Evolutionary conservation across 106 monocot genomes (phyloP).

Genomic region (Dendrobium nobile): DNA sequence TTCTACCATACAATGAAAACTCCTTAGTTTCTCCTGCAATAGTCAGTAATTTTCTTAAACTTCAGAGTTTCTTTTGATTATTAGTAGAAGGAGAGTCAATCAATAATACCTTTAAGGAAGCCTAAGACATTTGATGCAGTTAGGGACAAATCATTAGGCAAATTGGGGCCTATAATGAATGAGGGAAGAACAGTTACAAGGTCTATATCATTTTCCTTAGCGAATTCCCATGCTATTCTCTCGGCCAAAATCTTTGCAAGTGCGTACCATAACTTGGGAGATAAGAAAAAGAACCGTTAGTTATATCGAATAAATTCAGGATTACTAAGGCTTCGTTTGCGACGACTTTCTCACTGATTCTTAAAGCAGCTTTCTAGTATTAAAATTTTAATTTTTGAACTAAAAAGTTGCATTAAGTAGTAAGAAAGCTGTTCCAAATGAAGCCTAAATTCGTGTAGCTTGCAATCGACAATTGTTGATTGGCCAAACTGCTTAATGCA

Average conservation of each 20-base stretch:
- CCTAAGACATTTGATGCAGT: slow-evolving; percentile 60
- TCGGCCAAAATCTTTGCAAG: slow-evolving; percentile 64
- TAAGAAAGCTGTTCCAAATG: too few species aligned
- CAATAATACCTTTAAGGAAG: slow-evolving; percentile 49
- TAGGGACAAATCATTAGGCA: slow-evolving; percentile 35
- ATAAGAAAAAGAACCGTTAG: not conserved
- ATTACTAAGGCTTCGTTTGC: too few species aligned
- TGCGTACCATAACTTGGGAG: slow-evolving; percentile 57
- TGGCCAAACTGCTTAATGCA: too few species aligned
- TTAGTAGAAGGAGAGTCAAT: not conserved
- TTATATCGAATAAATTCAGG: not conserved
- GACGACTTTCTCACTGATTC: too few species aligned
- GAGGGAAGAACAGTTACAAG: slow-evolving; percentile 70
- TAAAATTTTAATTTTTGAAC: too few species aligned
- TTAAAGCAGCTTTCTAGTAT: too few species aligned
- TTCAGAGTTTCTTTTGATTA: not conserved
- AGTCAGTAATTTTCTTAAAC: not conserved
- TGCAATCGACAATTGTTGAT: too few species aligned
- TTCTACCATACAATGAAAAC: slow-evolving; percentile 68
- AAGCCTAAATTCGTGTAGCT: too few species aligned
- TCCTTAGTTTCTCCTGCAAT: slow-evolving; percentile 45
- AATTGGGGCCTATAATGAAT: slow-evolving; percentile 58
- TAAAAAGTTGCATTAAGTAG: too few species aligned
- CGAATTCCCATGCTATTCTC: slow-evolving; percentile 86
- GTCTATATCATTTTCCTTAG: slow-evolving; percentile 55